Conservation (phyloP, 805 yeast genomes). For the Schwanniomyces vanrijiae region DNA sequence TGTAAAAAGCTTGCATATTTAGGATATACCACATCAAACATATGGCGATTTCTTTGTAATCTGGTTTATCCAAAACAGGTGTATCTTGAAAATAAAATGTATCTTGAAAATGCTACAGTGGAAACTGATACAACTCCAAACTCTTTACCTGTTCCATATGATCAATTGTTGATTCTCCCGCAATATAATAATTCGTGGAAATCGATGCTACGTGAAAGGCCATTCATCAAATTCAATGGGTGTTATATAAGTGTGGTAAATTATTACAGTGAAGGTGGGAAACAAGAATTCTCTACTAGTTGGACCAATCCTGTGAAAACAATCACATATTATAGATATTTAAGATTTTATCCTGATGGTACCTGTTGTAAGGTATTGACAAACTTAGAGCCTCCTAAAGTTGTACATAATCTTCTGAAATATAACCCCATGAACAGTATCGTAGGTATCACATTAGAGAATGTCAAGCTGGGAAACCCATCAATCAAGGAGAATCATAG, state of each 20-base stretch:
- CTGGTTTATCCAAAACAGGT: constrained; percentile 53
- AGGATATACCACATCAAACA: constrained; percentile 51
- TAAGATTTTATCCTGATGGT: constrained; percentile 81
- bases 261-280: constrained; percentile 81
- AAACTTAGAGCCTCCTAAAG: constrained; percentile 65
- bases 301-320: constrained; percentile 78
- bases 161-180: constrained; percentile 28
- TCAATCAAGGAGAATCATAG: constrained; percentile 29
- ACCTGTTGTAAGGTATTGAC: constrained; percentile 68
- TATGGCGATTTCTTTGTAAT: constrained; percentile 53
- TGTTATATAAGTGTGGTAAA: constrained; percentile 83
- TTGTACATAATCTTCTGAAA: constrained; percentile 57
- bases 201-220: constrained; percentile 60
- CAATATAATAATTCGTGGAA: constrained; percentile 40
- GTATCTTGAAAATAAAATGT: constrained; percentile 46
- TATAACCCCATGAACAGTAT: constrained; percentile 17
- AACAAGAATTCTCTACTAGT: constrained; percentile 60
- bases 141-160: constrained; percentile 30
- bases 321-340: constrained; percentile 85
- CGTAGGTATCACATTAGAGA: constrained; percentile 11
- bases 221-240: constrained; percentile 79
- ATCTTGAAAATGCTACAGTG: constrained; percentile 40
- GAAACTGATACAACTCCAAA: constrained; percentile 34
- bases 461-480: constrained; percentile 4
- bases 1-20: constrained; percentile 57